phyloP scores from a whole-genome alignment of 2,329 filamentous ascomycete genomes.

The Remersonia thermophila region DNA sequence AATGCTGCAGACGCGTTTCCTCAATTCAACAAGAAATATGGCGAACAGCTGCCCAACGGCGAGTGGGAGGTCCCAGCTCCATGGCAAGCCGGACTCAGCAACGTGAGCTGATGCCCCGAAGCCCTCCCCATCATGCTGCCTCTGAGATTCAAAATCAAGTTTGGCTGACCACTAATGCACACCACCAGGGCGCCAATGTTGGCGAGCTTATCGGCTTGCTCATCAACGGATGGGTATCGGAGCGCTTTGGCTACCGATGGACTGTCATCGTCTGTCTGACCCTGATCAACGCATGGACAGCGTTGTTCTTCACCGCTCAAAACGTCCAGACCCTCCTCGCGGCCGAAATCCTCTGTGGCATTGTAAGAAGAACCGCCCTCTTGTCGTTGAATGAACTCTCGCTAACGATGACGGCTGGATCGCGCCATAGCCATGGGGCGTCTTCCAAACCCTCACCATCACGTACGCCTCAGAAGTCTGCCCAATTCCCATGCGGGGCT shows the following conservation, averaged over 20 bases:
- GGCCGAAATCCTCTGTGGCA: constrained; percentile 51
- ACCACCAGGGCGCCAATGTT: constrained; percentile 35
- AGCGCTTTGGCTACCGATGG: constrained; percentile 55
- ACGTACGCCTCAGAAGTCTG: constrained; percentile 63
- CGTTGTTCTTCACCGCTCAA: constrained; percentile 53
- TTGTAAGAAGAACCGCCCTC: constrained; percentile 14
- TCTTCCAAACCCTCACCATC: constrained; percentile 38
- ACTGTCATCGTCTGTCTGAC: constrained; percentile 48
- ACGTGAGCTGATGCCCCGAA: constrained; percentile 22
- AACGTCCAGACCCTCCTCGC: constrained; percentile 46
- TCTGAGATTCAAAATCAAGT: no score
- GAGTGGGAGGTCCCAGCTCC: constrained; percentile 43
- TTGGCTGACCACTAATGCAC: constrained; percentile 5
- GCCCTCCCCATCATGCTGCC: not conserved
- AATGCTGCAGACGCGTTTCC: constrained; percentile 42
- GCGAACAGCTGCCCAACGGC: constrained; percentile 33
- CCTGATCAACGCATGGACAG: constrained; percentile 43
- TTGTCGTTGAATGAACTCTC: not conserved
- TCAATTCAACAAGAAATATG: constrained; percentile 47
- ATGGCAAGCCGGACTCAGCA: constrained; percentile 52
- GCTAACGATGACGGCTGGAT: constrained; percentile 5
- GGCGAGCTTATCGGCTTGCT: constrained; percentile 57
- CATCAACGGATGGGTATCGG: constrained; percentile 52
- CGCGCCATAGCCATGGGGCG: constrained; percentile 30
- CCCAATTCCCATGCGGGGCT: constrained; percentile 58